Conservation (phyloP, 2,329 filamentous ascomycete genomes). For the Paraconiothyrium brasiliense region DNA sequence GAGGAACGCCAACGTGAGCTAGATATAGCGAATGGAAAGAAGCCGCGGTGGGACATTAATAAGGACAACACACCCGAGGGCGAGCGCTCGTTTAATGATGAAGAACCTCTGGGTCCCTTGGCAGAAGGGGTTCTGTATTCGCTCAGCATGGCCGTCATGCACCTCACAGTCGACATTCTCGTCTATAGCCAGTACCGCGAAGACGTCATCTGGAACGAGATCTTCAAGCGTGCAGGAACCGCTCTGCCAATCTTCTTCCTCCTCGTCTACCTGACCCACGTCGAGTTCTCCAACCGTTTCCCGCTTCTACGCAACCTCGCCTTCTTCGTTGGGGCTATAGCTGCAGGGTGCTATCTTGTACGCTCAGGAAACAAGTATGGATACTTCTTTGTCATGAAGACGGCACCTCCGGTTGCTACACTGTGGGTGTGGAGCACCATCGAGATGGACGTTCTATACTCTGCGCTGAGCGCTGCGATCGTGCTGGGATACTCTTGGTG, state of each 20-base stretch:
- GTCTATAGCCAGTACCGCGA: constrained; percentile 82
- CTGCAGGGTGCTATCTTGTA: constrained; percentile 80
- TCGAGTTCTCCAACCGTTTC: constrained; percentile 53
- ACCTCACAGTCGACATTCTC: constrained; percentile 81
- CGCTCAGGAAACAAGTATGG: constrained; percentile 80
- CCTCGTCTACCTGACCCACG: constrained; percentile 56
- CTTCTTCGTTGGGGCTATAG: constrained; percentile 70
- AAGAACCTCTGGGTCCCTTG: constrained; percentile 56
- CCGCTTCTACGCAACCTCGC: constrained; percentile 58
- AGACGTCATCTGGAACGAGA: constrained; percentile 67
- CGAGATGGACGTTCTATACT: constrained; percentile 78
- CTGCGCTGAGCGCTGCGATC: constrained; percentile 64
- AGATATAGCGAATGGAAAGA: constrained; percentile 59
- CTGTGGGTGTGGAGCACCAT: constrained; percentile 94
- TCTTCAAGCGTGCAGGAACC: constrained; percentile 62
- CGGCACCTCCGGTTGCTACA: constrained; percentile 85
- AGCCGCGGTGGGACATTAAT: constrained; percentile 49
- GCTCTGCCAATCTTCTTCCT: constrained; percentile 56
- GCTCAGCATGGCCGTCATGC: constrained; percentile 72
- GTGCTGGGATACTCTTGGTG: constrained; percentile 64
- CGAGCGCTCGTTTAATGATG: constrained; percentile 46
- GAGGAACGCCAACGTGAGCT: constrained; percentile 64
- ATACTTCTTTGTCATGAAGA: constrained; percentile 92
- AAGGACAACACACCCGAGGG: constrained; percentile 47
- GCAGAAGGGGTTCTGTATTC: constrained; percentile 60